Evolutionary conservation across 1,284 basidiomycete species (phyloP), one percentile per base, ranked within the genome.

Genomic region (Naganishia cerealis): DNA sequence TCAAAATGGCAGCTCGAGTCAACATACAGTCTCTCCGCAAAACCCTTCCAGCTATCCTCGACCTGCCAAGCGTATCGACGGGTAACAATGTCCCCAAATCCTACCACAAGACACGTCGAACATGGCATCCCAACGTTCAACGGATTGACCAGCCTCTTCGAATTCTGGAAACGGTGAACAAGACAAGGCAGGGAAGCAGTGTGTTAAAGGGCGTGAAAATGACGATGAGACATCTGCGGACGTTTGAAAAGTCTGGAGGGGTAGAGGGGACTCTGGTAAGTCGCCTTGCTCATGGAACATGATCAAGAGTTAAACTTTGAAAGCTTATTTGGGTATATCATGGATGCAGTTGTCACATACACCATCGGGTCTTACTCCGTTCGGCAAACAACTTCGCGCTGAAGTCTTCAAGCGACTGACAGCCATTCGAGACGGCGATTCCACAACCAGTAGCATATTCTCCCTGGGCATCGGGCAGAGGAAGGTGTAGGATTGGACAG

Each of bases 41-140:
- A 10, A 72, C 75, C 12, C 72, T 76, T 67, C 77, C 78, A 7
- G 66, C 78, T 8, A 75, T 80, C 69, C 68, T 80, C 40, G 75
- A 75, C n/a, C 74, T 80, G 46, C 73, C 78, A 13, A 66, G 71
- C 12, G 70, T 70, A 38, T 65, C 72, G 57, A 70, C 73, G 72
- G 93, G 93, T 46, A 94, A 95, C 84, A 94, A 89, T 76, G 90
- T 94, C 62, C 92, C 93, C 0, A 90, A 91, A 80, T 95, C 92
- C 26, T 88, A 90, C 77, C 86, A 89, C 78, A 94, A 94, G 82
- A 94, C 94, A n/a, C 88, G 90, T 59, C 83, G 93, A 54, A 86
- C 87, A 54, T 96, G 93, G 93, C 82, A 91, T 33, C 91, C 93
- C 29, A 96, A 96, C 80, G 84, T 91, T 21, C 90, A 92, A 9